Conservation (phyloP, 768 basidiomycete genomes). For the Wakefieldia striispora region DNA sequence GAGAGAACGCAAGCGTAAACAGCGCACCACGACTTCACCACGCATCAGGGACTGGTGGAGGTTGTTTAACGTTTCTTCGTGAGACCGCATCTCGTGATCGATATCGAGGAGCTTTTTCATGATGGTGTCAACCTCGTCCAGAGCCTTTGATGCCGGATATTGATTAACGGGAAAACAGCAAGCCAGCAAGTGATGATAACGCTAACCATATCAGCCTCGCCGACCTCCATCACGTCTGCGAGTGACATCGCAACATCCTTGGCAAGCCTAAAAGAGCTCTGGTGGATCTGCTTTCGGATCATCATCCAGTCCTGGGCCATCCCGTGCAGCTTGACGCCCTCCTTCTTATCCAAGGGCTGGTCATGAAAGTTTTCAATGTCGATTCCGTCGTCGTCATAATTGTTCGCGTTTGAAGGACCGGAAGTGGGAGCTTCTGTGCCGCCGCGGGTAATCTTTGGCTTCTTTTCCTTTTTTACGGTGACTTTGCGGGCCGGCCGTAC, state of each 20-base stretch:
- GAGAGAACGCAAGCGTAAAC: background rate
- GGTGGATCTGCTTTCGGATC: conserved; percentile 49
- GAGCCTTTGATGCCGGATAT: conserved; percentile 36
- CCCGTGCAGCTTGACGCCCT: conserved; percentile 52
- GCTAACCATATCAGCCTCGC: conserved; percentile 51
- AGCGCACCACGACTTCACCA: conserved; percentile 59
- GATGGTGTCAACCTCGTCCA: conserved; percentile 59
- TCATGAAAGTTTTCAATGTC: conserved; percentile 61
- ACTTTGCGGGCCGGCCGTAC: conserved; percentile 36
- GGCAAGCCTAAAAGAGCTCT: conserved; percentile 43
- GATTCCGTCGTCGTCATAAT: conserved; percentile 44
- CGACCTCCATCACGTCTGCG: conserved; percentile 59
- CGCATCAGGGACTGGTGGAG: conserved; percentile 55
- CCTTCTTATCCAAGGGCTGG: conserved; percentile 60
- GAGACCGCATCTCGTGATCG: conserved; percentile 54
- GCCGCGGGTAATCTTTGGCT: conserved; percentile 26
- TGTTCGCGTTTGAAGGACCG: conserved; percentile 19
- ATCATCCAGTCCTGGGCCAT: conserved; percentile 61
- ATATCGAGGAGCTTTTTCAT: conserved; percentile 73
- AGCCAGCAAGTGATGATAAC: background rate
- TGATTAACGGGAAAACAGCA: background rate
- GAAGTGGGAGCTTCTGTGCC: conserved; percentile 15
- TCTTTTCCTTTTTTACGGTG: conserved; percentile 32
- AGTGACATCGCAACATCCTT: conserved; percentile 54
- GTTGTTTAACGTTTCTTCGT: conserved; percentile 51